Evolutionary conservation across 352 stramenopile genomes (phyloP).

Genomic region (Pythium apleroticum): DNA sequence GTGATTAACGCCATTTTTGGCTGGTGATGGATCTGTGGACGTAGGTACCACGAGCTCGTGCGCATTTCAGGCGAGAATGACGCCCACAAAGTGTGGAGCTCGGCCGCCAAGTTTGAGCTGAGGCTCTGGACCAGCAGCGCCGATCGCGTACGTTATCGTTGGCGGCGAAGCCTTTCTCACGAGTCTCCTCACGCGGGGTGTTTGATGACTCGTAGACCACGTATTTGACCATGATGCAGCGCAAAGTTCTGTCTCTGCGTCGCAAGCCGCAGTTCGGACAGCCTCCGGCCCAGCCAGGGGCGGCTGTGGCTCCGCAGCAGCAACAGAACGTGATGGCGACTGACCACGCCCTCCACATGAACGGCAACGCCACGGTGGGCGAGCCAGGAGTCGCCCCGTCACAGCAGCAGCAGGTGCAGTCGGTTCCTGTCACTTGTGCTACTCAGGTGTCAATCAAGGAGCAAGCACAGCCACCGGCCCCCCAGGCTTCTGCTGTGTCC

Average conservation of each 20-base stretch:
- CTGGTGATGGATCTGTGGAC: background rate
- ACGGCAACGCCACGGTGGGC: slow-evolving; percentile 23
- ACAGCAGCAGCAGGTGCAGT: slow-evolving; percentile 14
- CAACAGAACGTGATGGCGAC: slow-evolving; percentile 14
- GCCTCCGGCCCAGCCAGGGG: slow-evolving; percentile 12
- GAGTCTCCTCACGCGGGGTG: no score
- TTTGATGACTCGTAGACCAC: slow-evolving; percentile 43
- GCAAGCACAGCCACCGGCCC: no score
- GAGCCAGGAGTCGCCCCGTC: no score
- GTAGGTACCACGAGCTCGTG: slow-evolving; percentile 82
- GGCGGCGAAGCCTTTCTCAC: slow-evolving; percentile 15
- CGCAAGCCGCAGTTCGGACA: slow-evolving; percentile 55
- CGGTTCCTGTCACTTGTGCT: no score
- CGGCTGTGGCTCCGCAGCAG: slow-evolving; percentile 15
- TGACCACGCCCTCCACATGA: slow-evolving; percentile 19
- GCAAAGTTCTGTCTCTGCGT: slow-evolving; percentile 80
- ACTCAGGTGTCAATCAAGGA: no score
- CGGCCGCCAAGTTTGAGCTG: slow-evolving; percentile 84
- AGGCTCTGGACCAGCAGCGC: slow-evolving; percentile 81
- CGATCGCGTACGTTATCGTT: slow-evolving; percentile 46
- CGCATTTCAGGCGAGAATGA: slow-evolving; percentile 80
- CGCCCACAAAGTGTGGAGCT: slow-evolving; percentile 85
- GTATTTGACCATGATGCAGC: slow-evolving; percentile 84
- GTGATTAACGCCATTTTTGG: background rate
- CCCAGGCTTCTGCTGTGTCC: no score